Conservation (phyloP, 78 protist genomes). For the Bodo saltans region DNA sequence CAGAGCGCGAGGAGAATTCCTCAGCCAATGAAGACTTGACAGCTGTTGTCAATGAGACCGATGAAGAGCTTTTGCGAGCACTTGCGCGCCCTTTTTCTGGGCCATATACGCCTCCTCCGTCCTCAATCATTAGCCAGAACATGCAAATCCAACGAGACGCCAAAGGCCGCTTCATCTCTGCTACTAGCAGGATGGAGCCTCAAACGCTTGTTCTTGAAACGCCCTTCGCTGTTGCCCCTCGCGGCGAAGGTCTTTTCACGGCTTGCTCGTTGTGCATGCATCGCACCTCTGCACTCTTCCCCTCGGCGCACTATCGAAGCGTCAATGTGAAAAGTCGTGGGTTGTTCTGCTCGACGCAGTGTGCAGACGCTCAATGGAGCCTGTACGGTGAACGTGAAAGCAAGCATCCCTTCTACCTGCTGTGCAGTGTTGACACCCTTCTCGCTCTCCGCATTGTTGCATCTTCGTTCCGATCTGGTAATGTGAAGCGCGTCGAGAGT, state of each 20-base stretch:
- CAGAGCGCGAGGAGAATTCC: no score
- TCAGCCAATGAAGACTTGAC: background rate
- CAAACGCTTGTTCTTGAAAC: background rate
- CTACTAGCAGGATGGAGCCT: background rate
- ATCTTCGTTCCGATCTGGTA: no score
- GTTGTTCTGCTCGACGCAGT: background rate
- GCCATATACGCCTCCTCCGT: background rate
- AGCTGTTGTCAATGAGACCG: background rate
- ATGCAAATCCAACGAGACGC: background rate
- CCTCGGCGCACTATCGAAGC: background rate
- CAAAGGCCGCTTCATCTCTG: background rate
- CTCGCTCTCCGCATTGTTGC: background rate
- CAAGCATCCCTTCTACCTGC: background rate
- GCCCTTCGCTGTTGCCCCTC: background rate
- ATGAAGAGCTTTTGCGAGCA: background rate
- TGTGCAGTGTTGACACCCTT: slow-evolving; percentile 10
- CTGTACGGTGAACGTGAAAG: background rate
- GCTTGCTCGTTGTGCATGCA: background rate
- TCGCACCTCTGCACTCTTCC: slow-evolving; percentile 18
- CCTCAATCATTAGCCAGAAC: background rate
- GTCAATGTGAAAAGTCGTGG: background rate
- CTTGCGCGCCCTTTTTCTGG: background rate
- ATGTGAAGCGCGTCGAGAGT: no score
- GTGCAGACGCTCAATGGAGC: background rate
- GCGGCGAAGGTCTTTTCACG: background rate